Conservation (phyloP, 768 basidiomycete genomes). For the Tylopilus subfusipes region DNA sequence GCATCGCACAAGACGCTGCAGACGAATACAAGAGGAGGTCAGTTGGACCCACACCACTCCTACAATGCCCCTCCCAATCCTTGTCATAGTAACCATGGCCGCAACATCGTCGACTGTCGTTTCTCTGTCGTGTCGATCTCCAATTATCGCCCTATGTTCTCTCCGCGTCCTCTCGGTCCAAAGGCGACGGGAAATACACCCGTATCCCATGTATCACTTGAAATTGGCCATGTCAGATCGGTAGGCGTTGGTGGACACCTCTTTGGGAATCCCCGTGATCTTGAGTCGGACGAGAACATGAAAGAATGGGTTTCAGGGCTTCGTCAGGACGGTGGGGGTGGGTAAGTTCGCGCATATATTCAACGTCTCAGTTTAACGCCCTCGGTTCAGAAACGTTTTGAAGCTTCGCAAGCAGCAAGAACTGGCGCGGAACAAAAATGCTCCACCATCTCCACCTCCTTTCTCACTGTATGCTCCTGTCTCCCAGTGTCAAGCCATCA, state of each 20-base stretch:
- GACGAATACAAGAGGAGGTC: slow-evolving; percentile 38
- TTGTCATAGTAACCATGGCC: slow-evolving; percentile 21
- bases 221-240: slow-evolving; percentile 42
- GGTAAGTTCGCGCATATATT: slow-evolving; percentile 40
- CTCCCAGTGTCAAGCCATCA: neutral
- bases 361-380: neutral
- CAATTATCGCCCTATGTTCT: slow-evolving; percentile 48
- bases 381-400: slow-evolving; percentile 37
- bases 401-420: slow-evolving; percentile 43
- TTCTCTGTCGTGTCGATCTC: slow-evolving; percentile 48
- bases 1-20: slow-evolving; percentile 53
- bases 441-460: slow-evolving; percentile 10
- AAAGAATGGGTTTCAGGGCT: slow-evolving; percentile 55
- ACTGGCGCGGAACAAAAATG: slow-evolving; percentile 2
- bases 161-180: slow-evolving; percentile 46
- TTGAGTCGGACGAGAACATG: slow-evolving; percentile 42
- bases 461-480: neutral
- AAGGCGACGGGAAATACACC: slow-evolving; percentile 37
- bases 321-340: slow-evolving; percentile 52
- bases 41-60: slow-evolving; percentile 16
- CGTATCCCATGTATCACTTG: slow-evolving; percentile 47
- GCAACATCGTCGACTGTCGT: slow-evolving; percentile 43
- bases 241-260: slow-evolving; percentile 41
- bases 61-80: slow-evolving; percentile 2
- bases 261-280: slow-evolving; percentile 49